Evolutionary conservation across 306 rosid genomes (phyloP).

Genomic region (Arachis hypogaea): DNA sequence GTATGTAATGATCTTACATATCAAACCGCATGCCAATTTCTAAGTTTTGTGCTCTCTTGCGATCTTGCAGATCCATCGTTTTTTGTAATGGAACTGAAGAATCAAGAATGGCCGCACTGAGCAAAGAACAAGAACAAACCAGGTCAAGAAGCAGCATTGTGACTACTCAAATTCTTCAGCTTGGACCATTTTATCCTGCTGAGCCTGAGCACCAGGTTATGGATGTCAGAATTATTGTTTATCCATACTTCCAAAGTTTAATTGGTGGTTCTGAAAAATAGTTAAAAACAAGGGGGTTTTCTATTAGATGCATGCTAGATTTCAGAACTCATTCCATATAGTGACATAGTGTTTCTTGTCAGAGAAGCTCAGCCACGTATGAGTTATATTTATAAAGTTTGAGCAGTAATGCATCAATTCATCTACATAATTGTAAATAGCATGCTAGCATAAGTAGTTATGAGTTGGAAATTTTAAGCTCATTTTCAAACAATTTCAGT

Average conservation of each 20-base stretch:
- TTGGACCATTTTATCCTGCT: constrained; percentile 73
- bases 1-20: constrained; percentile 15
- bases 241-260: neutral
- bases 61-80: constrained; percentile 71
- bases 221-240: constrained; percentile 23
- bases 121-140: constrained; percentile 88
- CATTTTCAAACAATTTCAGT: neutral
- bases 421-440: neutral
- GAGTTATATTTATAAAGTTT: constrained; percentile 20
- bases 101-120: constrained; percentile 67
- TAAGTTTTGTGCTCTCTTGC: constrained; percentile 21
- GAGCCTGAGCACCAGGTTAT: constrained; percentile 94
- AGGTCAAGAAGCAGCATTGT: constrained; percentile 78
- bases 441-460: constrained; percentile 16
- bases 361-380: neutral
- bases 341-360: neutral
- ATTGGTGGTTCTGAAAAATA: constrained; percentile 15
- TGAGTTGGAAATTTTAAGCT: constrained; percentile 16
- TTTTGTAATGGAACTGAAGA: constrained; percentile 85
- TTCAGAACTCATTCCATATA: neutral
- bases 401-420: constrained; percentile 12
- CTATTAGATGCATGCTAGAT: neutral
- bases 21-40: constrained; percentile 20
- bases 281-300: too few species aligned
- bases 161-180: constrained; percentile 79